Percentiles rank a stretch among this genome's conserved stretches.
phyloP scores from a whole-genome alignment of 1,139 yeast genomes.

The Casaregolazyma suthepensis region DNA sequence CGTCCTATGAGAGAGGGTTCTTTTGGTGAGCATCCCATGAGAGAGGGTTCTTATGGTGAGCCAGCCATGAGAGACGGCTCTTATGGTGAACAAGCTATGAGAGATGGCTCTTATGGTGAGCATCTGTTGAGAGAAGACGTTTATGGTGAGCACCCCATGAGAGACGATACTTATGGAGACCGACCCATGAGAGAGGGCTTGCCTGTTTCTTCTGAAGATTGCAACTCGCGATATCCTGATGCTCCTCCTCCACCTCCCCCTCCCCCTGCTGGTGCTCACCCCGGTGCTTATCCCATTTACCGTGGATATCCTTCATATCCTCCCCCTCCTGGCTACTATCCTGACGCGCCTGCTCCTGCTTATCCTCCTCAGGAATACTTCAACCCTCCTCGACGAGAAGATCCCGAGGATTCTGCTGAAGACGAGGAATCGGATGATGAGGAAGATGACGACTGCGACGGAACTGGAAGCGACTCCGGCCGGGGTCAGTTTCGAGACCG shows the following conservation, averaged over 20 bases:
- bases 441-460: constrained; percentile 10
- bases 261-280: constrained; percentile 1
- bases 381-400: neutral
- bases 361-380: constrained; percentile 3
- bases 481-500: constrained; percentile 6
- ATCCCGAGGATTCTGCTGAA: neutral
- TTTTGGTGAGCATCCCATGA: neutral
- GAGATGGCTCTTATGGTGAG: neutral
- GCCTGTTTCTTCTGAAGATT: neutral
- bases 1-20: neutral
- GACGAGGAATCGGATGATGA: constrained; percentile 3
- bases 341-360: constrained; percentile 4
- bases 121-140: neutral
- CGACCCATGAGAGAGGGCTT: neutral
- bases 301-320: neutral
- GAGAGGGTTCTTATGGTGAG: too few relatives aligned
- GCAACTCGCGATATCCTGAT: neutral
- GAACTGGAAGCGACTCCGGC: constrained; percentile 4
- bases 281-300: neutral
- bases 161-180: neutral
- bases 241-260: neutral
- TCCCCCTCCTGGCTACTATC: constrained; percentile 4
- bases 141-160: neutral
- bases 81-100: neutral
- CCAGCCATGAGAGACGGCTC: neutral